Evolutionary conservation across 495 filamentous ascomycete genomes (phyloP).

Genomic region (Penicillium alfredii): DNA sequence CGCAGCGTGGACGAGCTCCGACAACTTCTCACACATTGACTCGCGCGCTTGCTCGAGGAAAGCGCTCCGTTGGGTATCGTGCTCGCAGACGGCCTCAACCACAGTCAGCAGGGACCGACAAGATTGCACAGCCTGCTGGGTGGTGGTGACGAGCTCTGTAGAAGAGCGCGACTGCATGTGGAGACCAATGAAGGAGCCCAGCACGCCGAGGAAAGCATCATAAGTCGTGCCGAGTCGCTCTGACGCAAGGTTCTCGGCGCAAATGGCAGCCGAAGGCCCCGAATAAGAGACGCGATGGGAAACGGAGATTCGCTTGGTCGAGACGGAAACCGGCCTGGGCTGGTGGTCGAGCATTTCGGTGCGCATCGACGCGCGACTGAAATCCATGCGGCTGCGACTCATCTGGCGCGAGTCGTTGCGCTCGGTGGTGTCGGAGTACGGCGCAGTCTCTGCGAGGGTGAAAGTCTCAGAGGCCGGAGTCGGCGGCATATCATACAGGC

Average conservation of each 20-base stretch:
- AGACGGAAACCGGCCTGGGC: constrained; percentile 28
- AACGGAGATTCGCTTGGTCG: constrained; percentile 47
- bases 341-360: constrained; percentile 30
- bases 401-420: constrained; percentile 33
- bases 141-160: constrained; percentile 67
- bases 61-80: constrained; percentile 59
- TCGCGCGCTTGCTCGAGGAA: constrained; percentile 63
- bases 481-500: constrained; percentile 48
- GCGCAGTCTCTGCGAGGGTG: constrained; percentile 14
- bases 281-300: constrained; percentile 54
- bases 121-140: constrained; percentile 73
- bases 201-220: constrained; percentile 79
- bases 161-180: constrained; percentile 86
- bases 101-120: constrained; percentile 71
- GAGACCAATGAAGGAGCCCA: constrained; percentile 87
- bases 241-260: constrained; percentile 52
- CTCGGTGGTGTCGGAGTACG: constrained; percentile 21
- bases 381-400: constrained; percentile 34
- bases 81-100: constrained; percentile 77
- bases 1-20: constrained; percentile 71
- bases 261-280: constrained; percentile 36
- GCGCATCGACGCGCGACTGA: constrained; percentile 35
- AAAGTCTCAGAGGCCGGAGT: constrained; percentile 65
- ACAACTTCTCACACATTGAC: constrained; percentile 73
- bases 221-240: constrained; percentile 67